Base-by-base conservation (phyloP, 345 rosid genomes). In the Limnanthes douglasii region DNA sequence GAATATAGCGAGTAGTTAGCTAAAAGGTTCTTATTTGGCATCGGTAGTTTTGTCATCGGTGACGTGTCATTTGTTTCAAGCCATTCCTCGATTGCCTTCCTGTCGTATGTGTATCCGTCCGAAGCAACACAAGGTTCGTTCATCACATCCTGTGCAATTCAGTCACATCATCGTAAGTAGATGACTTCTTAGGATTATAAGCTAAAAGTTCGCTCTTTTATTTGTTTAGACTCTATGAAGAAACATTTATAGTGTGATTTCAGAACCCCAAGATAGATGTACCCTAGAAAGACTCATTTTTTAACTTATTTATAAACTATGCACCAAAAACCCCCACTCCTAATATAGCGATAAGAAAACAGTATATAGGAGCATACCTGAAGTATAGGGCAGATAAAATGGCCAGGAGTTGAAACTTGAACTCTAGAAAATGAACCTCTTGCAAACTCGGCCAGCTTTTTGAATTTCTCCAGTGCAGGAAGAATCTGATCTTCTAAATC, bases 91-190 rank as follows among this genome's bases (percentile, higher is more conserved):
- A 82, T 75, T 11, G 82, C 73, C 50, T 46, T 59, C 3, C 75
- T 61, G 18, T 86, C 86, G 3, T 86, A 82, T 0, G 78, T 75
- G 61, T 70, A 82, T 3, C 97, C 97, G 50, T 86, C 95, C 5
- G 93, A 72, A 13, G 97, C 95, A 14, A 86, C 95, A 48, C 75
- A 73, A 1, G 97, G 94, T 6, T 78, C 88, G 1, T 68, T 49
- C 95, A 78, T 86, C 5, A 81, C 63, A 10, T 69, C 93, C 97
- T 86, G 72, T n/a, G 13, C 50, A 48, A 22, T 2, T 11, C 3
- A n/a, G n/a, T n/a, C n/a, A n/a, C n/a, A n/a, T n/a, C n/a, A n/a
- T n/a, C n/a, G n/a, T n/a, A n/a, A n/a, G n/a, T n/a, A n/a, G n/a
- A n/a, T n/a, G n/a, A n/a, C n/a, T n/a, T n/a, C n/a, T n/a, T n/a